phyloP scores from a whole-genome alignment of 2,329 filamentous ascomycete genomes.

The Colletotrichum navitas region DNA sequence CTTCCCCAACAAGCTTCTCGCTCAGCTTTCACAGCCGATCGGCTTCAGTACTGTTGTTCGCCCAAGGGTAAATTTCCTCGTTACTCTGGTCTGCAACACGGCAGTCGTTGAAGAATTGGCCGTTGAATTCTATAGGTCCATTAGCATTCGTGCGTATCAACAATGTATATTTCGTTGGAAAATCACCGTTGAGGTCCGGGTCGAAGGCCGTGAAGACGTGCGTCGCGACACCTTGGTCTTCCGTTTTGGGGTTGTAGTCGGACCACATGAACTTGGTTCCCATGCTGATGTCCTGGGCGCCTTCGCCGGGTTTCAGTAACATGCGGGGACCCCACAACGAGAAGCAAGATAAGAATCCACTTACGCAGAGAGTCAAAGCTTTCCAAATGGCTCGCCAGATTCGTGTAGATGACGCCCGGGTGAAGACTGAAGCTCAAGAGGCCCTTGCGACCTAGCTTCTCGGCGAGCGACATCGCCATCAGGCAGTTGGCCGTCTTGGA shows the following conservation, averaged over 20 bases:
- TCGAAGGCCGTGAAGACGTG: conserved; percentile 52
- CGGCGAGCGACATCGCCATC: conserved; percentile 49
- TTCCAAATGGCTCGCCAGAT: conserved; percentile 39
- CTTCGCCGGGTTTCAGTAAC: conserved; percentile 10
- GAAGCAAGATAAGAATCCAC: neutral
- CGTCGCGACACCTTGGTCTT: conserved; percentile 50
- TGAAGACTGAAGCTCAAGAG: conserved; percentile 52
- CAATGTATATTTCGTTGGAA: too few relatives aligned
- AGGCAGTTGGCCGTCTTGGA: conserved; percentile 50
- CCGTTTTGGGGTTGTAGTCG: conserved; percentile 43
- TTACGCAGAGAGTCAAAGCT: conserved; percentile 21
- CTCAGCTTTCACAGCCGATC: conserved; percentile 52
- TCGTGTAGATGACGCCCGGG: conserved; percentile 49
- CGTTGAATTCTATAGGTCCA: conserved; percentile 41
- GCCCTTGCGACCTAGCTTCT: conserved; percentile 48
- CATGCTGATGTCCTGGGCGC: conserved; percentile 46
- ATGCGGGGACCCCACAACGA: fast-evolving
- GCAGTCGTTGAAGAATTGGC: conserved; percentile 49
- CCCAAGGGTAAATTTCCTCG: conserved; percentile 48
- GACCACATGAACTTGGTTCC: conserved; percentile 43
- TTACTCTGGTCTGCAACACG: conserved; percentile 46
- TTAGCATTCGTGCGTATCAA: neutral
- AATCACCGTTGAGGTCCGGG: conserved; percentile 14
- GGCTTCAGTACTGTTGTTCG: conserved; percentile 46
- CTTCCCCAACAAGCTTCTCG: conserved; percentile 51